phyloP scores from a whole-genome alignment of 257 asterid species.

The Solanum neorickii region DNA sequence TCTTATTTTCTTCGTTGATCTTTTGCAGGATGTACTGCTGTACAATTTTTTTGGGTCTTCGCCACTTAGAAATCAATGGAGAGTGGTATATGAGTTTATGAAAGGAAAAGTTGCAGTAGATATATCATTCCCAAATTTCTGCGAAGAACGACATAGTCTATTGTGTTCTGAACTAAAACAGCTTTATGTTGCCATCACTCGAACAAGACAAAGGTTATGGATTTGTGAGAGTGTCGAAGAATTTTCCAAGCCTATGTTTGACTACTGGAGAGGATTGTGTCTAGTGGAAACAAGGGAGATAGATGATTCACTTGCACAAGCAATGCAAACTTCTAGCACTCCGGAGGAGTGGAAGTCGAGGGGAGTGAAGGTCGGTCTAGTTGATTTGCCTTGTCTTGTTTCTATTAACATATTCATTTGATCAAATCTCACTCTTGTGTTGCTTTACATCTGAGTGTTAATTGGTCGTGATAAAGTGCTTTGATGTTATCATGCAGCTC shows the following conservation, averaged over 20 bases:
- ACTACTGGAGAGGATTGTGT: constrained; percentile 45
- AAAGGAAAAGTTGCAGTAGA: constrained; percentile 29
- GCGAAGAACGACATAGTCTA: constrained; percentile 32
- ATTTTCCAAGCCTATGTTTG: constrained; percentile 44
- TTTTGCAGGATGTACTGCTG: constrained; percentile 47
- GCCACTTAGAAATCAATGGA: constrained; percentile 56
- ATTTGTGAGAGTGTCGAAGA: constrained; percentile 47
- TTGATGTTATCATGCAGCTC: constrained; percentile 25
- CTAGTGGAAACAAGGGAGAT: constrained; percentile 42
- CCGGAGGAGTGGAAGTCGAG: constrained; percentile 59
- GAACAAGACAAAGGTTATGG: constrained; percentile 70
- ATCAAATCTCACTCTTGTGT: background rate
- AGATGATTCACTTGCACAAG: constrained; percentile 42
- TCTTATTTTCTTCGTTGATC: background rate
- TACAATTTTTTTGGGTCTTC: constrained; percentile 61
- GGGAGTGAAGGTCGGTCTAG: constrained; percentile 39
- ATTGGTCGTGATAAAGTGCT: background rate
- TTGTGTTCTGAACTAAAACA: constrained; percentile 63
- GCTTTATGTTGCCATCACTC: constrained; percentile 54
- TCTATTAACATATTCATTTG: background rate
- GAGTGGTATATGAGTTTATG: constrained; percentile 49
- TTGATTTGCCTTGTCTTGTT: background rate
- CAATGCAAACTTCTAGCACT: constrained; percentile 58
- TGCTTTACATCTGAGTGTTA: background rate
- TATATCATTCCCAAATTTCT: constrained; percentile 34